These are phyloP conservation scores for Termitomyces sp. DNA, from an alignment of 768 basidiomycete species.

Conservation along the genomic window DNA sequence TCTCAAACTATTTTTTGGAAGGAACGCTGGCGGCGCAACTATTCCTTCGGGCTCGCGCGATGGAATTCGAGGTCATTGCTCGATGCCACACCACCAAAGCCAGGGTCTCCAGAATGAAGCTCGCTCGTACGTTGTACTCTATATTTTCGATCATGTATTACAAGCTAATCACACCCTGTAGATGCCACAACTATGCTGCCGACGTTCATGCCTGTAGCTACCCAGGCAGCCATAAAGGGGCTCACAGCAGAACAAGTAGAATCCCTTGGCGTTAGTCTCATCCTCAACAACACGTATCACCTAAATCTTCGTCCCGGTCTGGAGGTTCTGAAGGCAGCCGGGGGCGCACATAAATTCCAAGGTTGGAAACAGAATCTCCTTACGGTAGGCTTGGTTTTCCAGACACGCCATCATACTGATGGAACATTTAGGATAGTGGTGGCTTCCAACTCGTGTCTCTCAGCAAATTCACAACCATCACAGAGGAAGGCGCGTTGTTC, in stretches of 20 bases:
- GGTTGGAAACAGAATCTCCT: slow-evolving; percentile 84
- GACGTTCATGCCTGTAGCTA: slow-evolving; percentile 93
- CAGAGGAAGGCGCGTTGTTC: slow-evolving; percentile 86
- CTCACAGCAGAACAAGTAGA: slow-evolving; percentile 84
- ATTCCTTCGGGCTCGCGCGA: slow-evolving; percentile 25
- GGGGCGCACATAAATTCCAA: slow-evolving; percentile 88
- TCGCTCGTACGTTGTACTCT: slow-evolving; percentile 55
- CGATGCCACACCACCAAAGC: slow-evolving; percentile 79
- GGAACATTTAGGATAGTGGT: slow-evolving; percentile 66
- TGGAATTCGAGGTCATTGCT: slow-evolving; percentile 83
- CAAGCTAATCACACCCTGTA: slow-evolving; percentile 19
- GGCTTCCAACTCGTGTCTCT: slow-evolving; percentile 87
- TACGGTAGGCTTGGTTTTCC: slow-evolving; percentile 40
- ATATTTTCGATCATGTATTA: slow-evolving; percentile 1
- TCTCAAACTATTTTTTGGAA: background rate
- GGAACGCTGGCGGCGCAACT: slow-evolving; percentile 11
- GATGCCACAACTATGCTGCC: slow-evolving; percentile 82
- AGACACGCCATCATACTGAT: background rate
- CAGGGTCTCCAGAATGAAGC: slow-evolving; percentile 78
- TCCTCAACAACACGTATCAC: slow-evolving; percentile 90
- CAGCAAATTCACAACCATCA: slow-evolving; percentile 79
- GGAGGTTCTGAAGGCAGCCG: slow-evolving; percentile 63
- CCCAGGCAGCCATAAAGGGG: slow-evolving; percentile 89
- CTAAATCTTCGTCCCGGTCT: slow-evolving; percentile 83
- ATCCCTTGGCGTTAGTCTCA: slow-evolving; percentile 73